These are phyloP conservation scores for Coprinopsis marcescibilis DNA, from an alignment of 768 basidiomycete genomes.

Conservation along the genomic window DNA sequence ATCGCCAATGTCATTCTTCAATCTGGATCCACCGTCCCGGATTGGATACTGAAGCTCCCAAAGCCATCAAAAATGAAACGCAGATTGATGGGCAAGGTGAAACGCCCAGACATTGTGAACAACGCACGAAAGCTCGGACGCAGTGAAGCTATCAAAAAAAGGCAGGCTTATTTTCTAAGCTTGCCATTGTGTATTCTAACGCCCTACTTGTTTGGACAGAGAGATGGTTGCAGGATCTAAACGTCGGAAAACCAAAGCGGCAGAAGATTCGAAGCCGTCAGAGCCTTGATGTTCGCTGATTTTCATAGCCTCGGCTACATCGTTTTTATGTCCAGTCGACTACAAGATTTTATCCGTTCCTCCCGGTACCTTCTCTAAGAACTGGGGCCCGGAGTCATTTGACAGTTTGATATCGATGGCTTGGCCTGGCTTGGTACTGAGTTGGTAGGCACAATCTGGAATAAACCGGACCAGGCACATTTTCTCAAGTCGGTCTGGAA, in stretches of 20 bases:
- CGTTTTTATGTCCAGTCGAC: neutral
- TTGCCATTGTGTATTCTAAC: conserved; percentile 3
- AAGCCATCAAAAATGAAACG: conserved; percentile 90
- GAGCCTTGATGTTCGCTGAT: neutral
- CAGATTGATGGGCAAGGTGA: conserved; percentile 76
- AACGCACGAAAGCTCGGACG: conserved; percentile 63
- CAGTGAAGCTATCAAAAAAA: conserved; percentile 65
- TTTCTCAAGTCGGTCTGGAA: conserved; percentile 1
- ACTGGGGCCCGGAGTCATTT: neutral
- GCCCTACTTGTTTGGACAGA: conserved; percentile 30
- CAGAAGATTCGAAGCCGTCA: neutral
- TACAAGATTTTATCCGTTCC: no score
- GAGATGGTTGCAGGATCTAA: conserved; percentile 78
- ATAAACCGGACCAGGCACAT: neutral
- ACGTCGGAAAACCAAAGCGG: conserved; percentile 40
- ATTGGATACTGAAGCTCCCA: conserved; percentile 93
- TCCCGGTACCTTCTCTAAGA: no score
- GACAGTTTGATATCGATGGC: no score
- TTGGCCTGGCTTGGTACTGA: no score
- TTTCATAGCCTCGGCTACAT: neutral
- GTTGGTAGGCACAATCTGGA: neutral
- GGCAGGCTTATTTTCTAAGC: conserved; percentile 32
- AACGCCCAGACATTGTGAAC: conserved; percentile 73
- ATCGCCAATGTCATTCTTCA: conserved; percentile 95
- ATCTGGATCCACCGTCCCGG: conserved; percentile 86